Base-by-base conservation (phyloP, 768 basidiomycete species). In the Coprinopsis marcescibilis region DNA sequence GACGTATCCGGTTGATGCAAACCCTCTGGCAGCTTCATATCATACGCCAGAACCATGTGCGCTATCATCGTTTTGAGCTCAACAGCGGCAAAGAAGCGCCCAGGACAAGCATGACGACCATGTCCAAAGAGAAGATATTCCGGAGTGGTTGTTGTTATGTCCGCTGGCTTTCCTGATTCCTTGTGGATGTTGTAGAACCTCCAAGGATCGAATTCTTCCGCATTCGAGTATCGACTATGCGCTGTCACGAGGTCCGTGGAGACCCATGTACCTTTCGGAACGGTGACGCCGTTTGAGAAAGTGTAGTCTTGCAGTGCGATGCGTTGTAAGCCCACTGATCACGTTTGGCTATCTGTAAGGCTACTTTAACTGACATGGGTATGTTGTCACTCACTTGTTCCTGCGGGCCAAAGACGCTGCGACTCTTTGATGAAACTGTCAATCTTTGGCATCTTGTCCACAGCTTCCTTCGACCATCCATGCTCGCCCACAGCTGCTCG, bases 231-330 rank as follows among this genome's bases (percentile, higher is more conserved):
- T 29, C 53, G 54, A 19, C 55, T 53, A 34, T 76, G 74, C 17
- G n/a, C n/a, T n/a, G n/a, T n/a, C n/a, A 52, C 36, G 5, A 60
- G 23, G 5, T 68, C 58, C 5, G 64, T 58, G 5, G 55, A 54
- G 2, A 76, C 32, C 10, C 62, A 55, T 0, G 67, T 65, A 2
- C 69, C 71, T 29, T 58, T 56, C 3, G 72, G 73, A 11, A 77
- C 52, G 35, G 54, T 50, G 1, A 65, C 66, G 2, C 74, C 76
- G 51, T 76, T 67, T 1, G 67, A 66, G 48, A 77, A 67, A 0
- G 68, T 71, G 52, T 63, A 68, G 45, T 73, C 72, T 34, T 65
- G 56, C 33, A 67, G 21, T 1, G 63, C 65, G 29, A 61, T 58
- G 3, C 73, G 67, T 3, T 52, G 43, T 30, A 71, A 48, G n/a